Percentiles rank a stretch among this genome's conserved stretches.
These are phyloP conservation scores for Saccharomycopsis malanga DNA, from an alignment of 805 yeast genomes.

Conservation along the genomic window DNA sequence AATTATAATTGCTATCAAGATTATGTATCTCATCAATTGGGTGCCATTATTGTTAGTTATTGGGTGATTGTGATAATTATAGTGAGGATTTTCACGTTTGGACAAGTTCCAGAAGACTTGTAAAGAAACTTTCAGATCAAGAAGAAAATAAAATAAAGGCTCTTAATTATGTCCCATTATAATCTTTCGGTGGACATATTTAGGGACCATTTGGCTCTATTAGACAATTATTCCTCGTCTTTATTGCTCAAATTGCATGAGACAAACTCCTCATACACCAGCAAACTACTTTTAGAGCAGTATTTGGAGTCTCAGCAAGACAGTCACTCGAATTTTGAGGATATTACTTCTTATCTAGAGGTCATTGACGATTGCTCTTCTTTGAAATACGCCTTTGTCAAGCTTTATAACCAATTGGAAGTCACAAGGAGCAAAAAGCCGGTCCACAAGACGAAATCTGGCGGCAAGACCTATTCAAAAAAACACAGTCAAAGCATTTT, in stretches of 20 bases:
- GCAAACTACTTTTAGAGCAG: conserved; percentile 9
- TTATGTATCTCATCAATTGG: no score
- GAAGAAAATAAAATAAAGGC: no score
- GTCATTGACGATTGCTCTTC: conserved; percentile 10
- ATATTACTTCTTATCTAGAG: neutral
- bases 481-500: neutral
- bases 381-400: conserved; percentile 6
- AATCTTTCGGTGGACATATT: conserved; percentile 3
- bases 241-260: conserved; percentile 1
- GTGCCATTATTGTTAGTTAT: no score
- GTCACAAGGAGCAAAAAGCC: neutral
- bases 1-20: no score
- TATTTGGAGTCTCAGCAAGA: neutral
- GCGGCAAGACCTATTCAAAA: neutral
- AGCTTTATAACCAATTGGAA: conserved; percentile 6
- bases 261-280: conserved; percentile 8
- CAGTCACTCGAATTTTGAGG: neutral
- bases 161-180: neutral
- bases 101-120: no score
- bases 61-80: no score
- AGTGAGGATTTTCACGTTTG: no score
- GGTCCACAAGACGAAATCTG: neutral
- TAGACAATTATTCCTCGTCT: neutral
- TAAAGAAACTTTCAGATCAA: no score
- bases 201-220: neutral